Evolutionary conservation across 2,329 filamentous ascomycete genomes (phyloP).

Genomic region (Clonostachys byssicola): DNA sequence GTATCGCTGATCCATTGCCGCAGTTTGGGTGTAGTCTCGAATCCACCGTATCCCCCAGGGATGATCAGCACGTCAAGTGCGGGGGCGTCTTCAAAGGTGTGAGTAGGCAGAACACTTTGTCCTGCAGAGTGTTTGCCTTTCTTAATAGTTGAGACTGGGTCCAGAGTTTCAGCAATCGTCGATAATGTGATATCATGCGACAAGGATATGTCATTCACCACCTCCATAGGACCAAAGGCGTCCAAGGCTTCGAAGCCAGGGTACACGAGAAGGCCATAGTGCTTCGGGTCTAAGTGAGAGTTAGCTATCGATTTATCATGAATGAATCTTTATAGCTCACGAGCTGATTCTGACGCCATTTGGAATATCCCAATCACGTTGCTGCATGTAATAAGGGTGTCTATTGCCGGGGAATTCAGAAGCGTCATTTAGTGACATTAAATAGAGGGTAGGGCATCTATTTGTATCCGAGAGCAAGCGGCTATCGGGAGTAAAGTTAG

Average conservation of each 20-base stretch:
- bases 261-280: constrained; percentile 17
- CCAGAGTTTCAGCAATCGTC: constrained; percentile 29
- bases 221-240: constrained; percentile 34
- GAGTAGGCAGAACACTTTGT: constrained; percentile 23
- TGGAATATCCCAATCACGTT: neutral
- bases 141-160: constrained; percentile 30
- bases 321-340: neutral
- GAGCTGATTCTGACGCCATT: neutral
- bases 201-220: constrained; percentile 30
- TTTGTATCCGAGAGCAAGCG: too few species aligned
- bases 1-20: constrained; percentile 27
- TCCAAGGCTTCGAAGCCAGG: constrained; percentile 35
- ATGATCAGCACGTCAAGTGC: constrained; percentile 31
- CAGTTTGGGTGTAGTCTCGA: constrained; percentile 22
- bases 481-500: too few species aligned
- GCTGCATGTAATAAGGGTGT: too few species aligned
- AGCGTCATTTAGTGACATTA: too few species aligned
- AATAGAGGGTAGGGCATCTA: too few species aligned
- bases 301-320: neutral
- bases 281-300: neutral
- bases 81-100: constrained; percentile 25
- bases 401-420: too few species aligned
- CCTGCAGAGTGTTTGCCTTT: constrained; percentile 20
- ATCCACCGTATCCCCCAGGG: constrained; percentile 27
- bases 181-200: constrained; percentile 23